These are phyloP conservation scores for Tillandsia leiboldiana DNA, from an alignment of 176 grass and related monocot genomes.

Conservation along the genomic window DNA sequence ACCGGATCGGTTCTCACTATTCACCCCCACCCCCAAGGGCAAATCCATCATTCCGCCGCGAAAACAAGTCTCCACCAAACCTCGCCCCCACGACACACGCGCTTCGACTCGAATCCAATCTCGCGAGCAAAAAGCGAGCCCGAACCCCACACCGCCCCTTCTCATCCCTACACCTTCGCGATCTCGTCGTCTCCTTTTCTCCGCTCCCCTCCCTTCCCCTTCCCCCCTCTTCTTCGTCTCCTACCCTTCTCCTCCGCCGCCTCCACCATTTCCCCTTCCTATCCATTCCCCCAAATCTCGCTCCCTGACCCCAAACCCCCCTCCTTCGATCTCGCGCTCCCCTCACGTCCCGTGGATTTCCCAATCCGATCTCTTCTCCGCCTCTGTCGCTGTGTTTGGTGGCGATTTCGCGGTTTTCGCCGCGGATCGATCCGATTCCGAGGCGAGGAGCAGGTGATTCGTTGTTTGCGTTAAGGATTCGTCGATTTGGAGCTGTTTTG, in stretches of 20 bases:
- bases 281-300: slow-evolving; percentile 17
- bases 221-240: neutral
- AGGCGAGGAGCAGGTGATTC: neutral
- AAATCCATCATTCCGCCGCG: no score
- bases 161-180: slow-evolving; percentile 23
- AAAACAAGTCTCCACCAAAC: no score
- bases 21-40: no score
- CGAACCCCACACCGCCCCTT: neutral
- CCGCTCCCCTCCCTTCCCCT: neutral
- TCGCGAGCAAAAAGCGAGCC: no score
- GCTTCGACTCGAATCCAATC: no score
- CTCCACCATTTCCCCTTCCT: neutral
- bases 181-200: slow-evolving; percentile 37
- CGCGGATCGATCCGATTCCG: slow-evolving; percentile 22
- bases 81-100: no score
- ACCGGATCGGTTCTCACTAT: no score
- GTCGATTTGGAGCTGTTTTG: neutral
- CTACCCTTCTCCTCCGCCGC: neutral
- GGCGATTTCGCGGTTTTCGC: neutral
- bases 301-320: slow-evolving; percentile 9
- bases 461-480: neutral
- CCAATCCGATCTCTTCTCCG: neutral
- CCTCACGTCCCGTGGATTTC: slow-evolving; percentile 18
- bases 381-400: neutral
- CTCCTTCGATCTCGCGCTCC: slow-evolving; percentile 2